phyloP scores from a whole-genome alignment of 1,284 basidiomycete genomes.

The Coniferiporia sulphurascens region DNA sequence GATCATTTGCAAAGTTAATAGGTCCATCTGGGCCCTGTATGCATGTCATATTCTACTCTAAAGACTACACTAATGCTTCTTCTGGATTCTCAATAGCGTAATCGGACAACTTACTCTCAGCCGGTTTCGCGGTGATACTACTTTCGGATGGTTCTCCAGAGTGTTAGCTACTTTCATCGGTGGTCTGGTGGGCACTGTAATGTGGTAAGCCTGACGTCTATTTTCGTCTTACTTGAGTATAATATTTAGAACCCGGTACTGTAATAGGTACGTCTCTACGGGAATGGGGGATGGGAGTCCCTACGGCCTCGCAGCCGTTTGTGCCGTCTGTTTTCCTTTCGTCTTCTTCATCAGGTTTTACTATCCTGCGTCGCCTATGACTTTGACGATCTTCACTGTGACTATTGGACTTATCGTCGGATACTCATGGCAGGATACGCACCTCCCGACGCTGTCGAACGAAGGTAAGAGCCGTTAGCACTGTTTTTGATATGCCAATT shows the following conservation, averaged over 20 bases:
- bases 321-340: constrained; percentile 67
- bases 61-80: background rate
- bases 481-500: background rate
- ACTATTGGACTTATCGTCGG: constrained; percentile 68
- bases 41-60: background rate
- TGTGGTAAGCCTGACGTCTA: constrained; percentile 49
- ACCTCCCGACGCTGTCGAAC: constrained; percentile 39
- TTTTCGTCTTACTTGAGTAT: background rate
- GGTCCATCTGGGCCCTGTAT: constrained; percentile 36
- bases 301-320: constrained; percentile 70
- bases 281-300: constrained; percentile 63
- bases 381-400: constrained; percentile 69
- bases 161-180: constrained; percentile 68
- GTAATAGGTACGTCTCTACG: constrained; percentile 67
- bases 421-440: constrained; percentile 64
- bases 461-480: constrained; percentile 35
- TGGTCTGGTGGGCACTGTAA: constrained; percentile 58
- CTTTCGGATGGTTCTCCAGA: constrained; percentile 60
- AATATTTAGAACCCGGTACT: background rate
- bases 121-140: constrained; percentile 74
- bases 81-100: constrained; percentile 38
- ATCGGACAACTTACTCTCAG: constrained; percentile 69
- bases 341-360: constrained; percentile 68
- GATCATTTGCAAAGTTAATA: constrained; percentile 24
- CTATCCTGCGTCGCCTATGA: constrained; percentile 71